These are phyloP conservation scores for Actinidia polygama DNA, from an alignment of 179 eudicot genomes.

Conservation along the genomic window DNA sequence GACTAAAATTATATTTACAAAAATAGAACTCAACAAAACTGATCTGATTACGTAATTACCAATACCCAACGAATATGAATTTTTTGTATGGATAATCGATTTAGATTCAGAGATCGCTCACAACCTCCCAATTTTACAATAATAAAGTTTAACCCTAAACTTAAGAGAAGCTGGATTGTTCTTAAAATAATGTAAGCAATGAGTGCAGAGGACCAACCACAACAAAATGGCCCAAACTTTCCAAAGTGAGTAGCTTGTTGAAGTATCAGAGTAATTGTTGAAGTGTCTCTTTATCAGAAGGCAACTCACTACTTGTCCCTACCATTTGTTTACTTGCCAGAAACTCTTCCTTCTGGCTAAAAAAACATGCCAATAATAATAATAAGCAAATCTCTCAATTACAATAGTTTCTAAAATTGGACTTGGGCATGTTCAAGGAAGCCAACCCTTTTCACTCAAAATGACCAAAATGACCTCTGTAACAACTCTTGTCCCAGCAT, in stretches of 20 bases:
- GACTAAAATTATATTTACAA: too few relatives aligned
- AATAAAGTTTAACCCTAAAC: too few relatives aligned
- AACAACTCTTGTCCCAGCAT: not conserved
- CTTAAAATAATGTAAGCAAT: too few relatives aligned
- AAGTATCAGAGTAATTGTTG: slow-evolving; percentile 20
- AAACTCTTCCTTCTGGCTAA: slow-evolving; percentile 16
- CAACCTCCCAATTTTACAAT: too few relatives aligned
- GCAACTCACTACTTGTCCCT: slow-evolving; percentile 16
- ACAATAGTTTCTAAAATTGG: not conserved
- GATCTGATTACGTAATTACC: too few relatives aligned
- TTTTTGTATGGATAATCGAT: too few relatives aligned
- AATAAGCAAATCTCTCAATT: not conserved
- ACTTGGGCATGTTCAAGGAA: not conserved
- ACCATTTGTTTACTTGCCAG: slow-evolving; percentile 14
- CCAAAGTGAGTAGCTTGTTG: not conserved
- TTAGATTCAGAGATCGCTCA: too few relatives aligned
- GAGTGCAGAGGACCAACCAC: too few relatives aligned
- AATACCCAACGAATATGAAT: too few relatives aligned
- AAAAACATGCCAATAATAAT: not conserved
- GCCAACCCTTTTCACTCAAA: not conserved
- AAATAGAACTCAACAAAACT: too few relatives aligned
- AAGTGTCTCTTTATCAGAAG: slow-evolving; percentile 11
- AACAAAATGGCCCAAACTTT: too few relatives aligned
- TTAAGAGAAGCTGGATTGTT: too few relatives aligned
- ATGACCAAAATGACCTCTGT: slow-evolving; percentile 7